Percentiles rank a stretch among this genome's conserved stretches.
Conservation (phyloP, 768 basidiomycete genomes). For the Dioszegia hungarica region DNA sequence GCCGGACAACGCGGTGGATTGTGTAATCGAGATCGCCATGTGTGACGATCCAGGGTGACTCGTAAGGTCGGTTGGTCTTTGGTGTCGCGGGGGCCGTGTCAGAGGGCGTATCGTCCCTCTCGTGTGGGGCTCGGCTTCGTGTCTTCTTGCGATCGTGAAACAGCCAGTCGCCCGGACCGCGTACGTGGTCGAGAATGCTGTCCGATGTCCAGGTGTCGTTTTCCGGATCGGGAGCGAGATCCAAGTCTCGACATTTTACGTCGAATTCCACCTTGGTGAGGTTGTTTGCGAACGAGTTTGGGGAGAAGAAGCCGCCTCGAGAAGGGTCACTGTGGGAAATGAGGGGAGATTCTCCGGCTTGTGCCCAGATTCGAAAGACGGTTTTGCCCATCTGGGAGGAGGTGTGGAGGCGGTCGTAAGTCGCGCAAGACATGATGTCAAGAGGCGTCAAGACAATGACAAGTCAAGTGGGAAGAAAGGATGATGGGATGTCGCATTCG, state of each 20-base stretch:
- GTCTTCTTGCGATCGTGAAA: too few relatives aligned
- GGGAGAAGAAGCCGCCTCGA: background rate
- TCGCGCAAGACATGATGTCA: background rate
- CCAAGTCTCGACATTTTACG: background rate
- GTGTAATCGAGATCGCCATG: background rate
- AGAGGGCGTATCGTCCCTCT: too few relatives aligned
- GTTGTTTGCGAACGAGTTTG: background rate
- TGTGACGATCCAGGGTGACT: slow-evolving; percentile 3
- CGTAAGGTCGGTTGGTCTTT: too few relatives aligned
- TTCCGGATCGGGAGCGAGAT: background rate
- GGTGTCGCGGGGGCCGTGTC: too few relatives aligned
- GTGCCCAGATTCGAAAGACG: slow-evolving; percentile 1
- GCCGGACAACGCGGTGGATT: background rate
- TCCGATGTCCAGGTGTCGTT: background rate
- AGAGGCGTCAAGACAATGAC: background rate
- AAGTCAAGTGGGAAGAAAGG: too few relatives aligned
- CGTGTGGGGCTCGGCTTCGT: too few relatives aligned
- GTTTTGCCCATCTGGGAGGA: background rate
- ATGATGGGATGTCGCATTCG: too few relatives aligned
- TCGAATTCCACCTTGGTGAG: background rate
- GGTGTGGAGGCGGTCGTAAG: background rate
- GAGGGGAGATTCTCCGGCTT: background rate
- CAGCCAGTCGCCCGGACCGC: background rate
- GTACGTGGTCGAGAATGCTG: background rate
- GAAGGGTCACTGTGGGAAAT: background rate